Conservation (phyloP, 1,139 yeast genomes). For the Zhuliangozyma parablackwelliae region DNA sequence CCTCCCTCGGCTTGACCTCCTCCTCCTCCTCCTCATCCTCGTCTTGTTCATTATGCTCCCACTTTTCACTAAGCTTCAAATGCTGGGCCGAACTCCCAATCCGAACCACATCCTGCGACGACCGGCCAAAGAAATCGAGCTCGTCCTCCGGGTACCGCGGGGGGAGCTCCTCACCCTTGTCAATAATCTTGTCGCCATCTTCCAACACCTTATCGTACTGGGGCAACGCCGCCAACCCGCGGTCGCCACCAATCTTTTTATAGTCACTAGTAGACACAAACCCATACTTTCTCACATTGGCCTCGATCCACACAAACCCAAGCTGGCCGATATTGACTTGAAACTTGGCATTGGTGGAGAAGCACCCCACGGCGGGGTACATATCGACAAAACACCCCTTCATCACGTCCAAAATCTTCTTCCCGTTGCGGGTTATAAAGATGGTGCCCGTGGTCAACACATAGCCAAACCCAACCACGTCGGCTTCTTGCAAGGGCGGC, state of each 20-base stretch:
- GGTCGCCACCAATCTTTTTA: slow-evolving; percentile 37
- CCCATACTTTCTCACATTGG: slow-evolving; percentile 90
- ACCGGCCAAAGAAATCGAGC: slow-evolving; percentile 59
- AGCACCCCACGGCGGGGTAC: slow-evolving; percentile 88
- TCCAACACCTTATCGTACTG: slow-evolving; percentile 26
- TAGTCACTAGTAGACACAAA: slow-evolving; percentile 63
- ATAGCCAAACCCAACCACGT: slow-evolving; percentile 90
- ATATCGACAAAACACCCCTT: slow-evolving; percentile 75
- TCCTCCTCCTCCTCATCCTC: slow-evolving; percentile 12
- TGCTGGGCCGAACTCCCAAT: slow-evolving; percentile 23
- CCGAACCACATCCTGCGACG: slow-evolving; percentile 15
- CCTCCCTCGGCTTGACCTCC: slow-evolving; percentile 12
- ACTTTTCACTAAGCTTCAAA: slow-evolving; percentile 9
- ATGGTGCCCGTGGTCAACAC: slow-evolving; percentile 75
- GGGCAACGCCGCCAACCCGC: slow-evolving; percentile 44
- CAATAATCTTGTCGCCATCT: slow-evolving; percentile 47
- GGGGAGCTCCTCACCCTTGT: slow-evolving; percentile 71
- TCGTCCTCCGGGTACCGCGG: slow-evolving; percentile 64
- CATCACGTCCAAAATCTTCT: slow-evolving; percentile 76
- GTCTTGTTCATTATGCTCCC: slow-evolving; percentile 11
- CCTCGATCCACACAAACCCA: slow-evolving; percentile 93
- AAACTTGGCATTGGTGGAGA: slow-evolving; percentile 63
- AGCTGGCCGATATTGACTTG: slow-evolving; percentile 85
- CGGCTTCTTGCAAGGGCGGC: slow-evolving; percentile 77
- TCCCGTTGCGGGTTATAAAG: slow-evolving; percentile 89